Evolutionary conservation across 768 basidiomycete genomes (phyloP).

Genomic region (Trametes cingulata): DNA sequence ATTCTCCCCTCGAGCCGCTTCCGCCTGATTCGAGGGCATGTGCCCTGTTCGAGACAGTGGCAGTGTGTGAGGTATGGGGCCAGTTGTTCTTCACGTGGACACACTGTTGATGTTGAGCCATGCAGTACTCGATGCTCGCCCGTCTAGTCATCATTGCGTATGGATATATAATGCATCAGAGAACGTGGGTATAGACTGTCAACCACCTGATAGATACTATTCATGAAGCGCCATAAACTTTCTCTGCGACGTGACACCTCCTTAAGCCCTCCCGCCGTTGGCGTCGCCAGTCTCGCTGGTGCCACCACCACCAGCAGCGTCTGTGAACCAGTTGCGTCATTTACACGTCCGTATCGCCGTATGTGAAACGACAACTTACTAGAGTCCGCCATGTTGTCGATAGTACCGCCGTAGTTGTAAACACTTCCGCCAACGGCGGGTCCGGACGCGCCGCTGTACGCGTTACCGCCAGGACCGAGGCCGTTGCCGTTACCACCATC

Average conservation of each 20-base stretch:
- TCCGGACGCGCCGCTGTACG: conserved; percentile 26
- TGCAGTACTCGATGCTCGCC: too few species aligned
- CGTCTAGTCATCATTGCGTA: not conserved
- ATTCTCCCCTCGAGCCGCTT: too few species aligned
- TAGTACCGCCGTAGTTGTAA: conserved; percentile 19
- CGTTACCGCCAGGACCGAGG: conserved; percentile 29
- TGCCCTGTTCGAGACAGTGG: too few species aligned
- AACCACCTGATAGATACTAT: conserved; percentile 19
- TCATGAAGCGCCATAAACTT: conserved; percentile 6
- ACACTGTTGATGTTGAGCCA: too few species aligned
- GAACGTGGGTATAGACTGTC: conserved; percentile 28
- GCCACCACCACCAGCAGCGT: conserved; percentile 22
- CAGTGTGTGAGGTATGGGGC: too few species aligned
- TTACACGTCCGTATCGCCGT: not conserved
- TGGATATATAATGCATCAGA: conserved; percentile 12
- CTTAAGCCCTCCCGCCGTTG: conserved; percentile 21
- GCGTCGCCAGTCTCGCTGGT: conserved; percentile 24
- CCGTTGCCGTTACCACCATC: conserved; percentile 26
- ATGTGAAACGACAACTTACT: conserved; percentile 10
- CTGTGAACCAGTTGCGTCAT: not conserved
- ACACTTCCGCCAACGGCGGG: conserved; percentile 22
- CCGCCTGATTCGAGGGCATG: too few species aligned
- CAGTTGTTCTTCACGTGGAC: too few species aligned
- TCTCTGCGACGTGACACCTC: conserved; percentile 11
- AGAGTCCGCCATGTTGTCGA: conserved; percentile 22